Conservation (phyloP, 106 monocot species). For the Iris macrosiphon region DNA sequence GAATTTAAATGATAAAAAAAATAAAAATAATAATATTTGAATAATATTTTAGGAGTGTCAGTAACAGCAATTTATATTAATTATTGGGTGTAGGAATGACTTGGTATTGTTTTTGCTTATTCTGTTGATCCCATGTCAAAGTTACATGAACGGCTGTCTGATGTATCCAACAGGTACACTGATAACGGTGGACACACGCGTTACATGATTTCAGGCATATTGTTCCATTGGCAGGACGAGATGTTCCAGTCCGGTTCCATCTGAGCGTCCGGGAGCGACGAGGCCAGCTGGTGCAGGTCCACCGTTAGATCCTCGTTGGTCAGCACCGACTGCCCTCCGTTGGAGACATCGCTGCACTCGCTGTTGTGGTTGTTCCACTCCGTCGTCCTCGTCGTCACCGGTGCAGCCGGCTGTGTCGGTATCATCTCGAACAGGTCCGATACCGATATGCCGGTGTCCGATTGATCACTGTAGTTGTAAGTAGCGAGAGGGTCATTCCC, state of each 20-base stretch:
- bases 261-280: conserved; percentile 5
- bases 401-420: neutral
- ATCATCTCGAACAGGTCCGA: conserved; percentile 33
- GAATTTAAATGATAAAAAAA: too few species aligned
- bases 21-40: too few species aligned
- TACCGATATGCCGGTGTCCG: too few species aligned
- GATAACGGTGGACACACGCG: neutral
- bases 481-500: neutral
- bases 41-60: too few species aligned
- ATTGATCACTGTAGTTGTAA: conserved; percentile 21
- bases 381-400: neutral
- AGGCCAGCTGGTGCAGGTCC: conserved; percentile 26
- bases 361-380: conserved; percentile 9
- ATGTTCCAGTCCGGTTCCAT: conserved; percentile 32
- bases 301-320: conserved; percentile 31
- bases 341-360: conserved; percentile 20
- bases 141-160: too few species aligned
- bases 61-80: too few species aligned
- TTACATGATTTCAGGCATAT: conserved; percentile 26
- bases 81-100: too few species aligned
- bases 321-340: conserved; percentile 20
- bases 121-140: too few species aligned
- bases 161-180: too few species aligned
- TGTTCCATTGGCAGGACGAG: conserved; percentile 21
- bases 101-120: too few species aligned